A percentile compares a stretch with the other conserved stretches of the same genome.
phyloP scores from a whole-genome alignment of 1,284 basidiomycete species.

The Stygiomarasmius scandens region DNA sequence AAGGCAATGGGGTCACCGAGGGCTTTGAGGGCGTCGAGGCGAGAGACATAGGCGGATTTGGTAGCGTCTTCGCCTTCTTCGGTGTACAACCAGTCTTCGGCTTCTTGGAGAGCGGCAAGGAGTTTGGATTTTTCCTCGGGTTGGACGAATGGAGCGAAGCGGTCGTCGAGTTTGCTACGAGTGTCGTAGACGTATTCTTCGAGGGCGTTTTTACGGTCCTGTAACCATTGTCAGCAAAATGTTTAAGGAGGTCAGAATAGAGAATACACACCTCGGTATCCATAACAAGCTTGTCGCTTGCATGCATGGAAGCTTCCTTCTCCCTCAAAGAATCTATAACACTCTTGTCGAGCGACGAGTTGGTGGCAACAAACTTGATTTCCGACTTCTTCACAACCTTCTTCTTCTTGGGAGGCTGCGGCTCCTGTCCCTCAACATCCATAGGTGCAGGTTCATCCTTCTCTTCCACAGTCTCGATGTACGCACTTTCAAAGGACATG shows the following conservation, averaged over 20 bases:
- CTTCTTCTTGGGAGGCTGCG: conserved; percentile 79
- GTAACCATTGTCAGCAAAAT: conserved; percentile 1
- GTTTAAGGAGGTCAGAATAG: not conserved
- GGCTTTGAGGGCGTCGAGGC: conserved; percentile 79
- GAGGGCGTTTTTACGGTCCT: conserved; percentile 95
- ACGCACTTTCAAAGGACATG: conserved; percentile 83
- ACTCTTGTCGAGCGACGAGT: conserved; percentile 63
- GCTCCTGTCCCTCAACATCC: conserved; percentile 21
- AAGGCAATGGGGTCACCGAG: conserved; percentile 84
- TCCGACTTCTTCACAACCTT: conserved; percentile 81
- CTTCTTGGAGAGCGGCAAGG: conserved; percentile 66
- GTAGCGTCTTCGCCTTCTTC: conserved; percentile 94
- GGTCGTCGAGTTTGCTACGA: conserved; percentile 87
- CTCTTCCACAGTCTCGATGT: conserved; percentile 84
- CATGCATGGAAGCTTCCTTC: conserved; percentile 84
- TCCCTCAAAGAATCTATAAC: conserved; percentile 72
- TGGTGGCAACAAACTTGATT: conserved; percentile 68
- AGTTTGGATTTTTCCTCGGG: conserved; percentile 78
- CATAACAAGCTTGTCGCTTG: conserved; percentile 89
- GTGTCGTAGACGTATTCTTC: conserved; percentile 98
- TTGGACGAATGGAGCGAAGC: conserved; percentile 77
- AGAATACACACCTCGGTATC: conserved; percentile 81
- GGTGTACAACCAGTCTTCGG: conserved; percentile 94
- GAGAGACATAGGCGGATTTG: conserved; percentile 86
- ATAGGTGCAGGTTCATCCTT: conserved; percentile 57